Evolutionary conservation across 805 yeast genomes (phyloP), one percentile per base, ranked within the genome.

Genomic region (Yarrowia divulgata): DNA sequence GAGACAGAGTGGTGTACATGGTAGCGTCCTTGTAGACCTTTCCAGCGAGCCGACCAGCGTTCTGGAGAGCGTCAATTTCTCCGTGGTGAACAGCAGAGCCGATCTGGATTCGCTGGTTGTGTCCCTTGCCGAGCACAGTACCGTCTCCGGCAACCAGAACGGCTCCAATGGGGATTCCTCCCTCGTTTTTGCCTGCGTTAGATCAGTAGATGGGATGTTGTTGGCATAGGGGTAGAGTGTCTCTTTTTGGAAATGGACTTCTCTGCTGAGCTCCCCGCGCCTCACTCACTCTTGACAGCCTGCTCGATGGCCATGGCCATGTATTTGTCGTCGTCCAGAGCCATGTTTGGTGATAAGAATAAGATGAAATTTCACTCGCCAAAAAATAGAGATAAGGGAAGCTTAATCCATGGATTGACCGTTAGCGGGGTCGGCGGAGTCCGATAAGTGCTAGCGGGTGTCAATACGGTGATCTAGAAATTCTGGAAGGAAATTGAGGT

Each of bases 131-230:
- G 13, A 93, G 81, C 13, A 94, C 85, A 3, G 86, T 85, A 19
- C 98, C 98, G 70, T 90, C 93, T 72, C 85, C 87, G 67, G 84
- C 83, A 57, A 91, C 84, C 67, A 91, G 81, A 46, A 89, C 90
- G 6, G 93, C 94, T 13, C 97, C 91, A 70, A 92, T 92, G 4
- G 97, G 97, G 34, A 93, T 88, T 60, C 97, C 98, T n/a, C 97
- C 97, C 79, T 93, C 97, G 6, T 79, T 81, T 74, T 83, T 85
- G 60, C 93, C 90, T 87, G 57, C 5, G 60, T 58, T 68, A 68
- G 54, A 13, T 43, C 48, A 43, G 23, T 13, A 14, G 29, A 23
- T 4, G 29, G 4, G 29, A 23, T 23, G 29, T 23, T 23, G 29
- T 23, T 23, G 29, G 29, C 2, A 23, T 23, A 23, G 29, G 3